A percentile compares a stretch with the other conserved stretches of the same genome.
Conservation (phyloP, 2,329 filamentous ascomycete genomes). For the Nothophaeocryptopus gaeumannii region DNA sequence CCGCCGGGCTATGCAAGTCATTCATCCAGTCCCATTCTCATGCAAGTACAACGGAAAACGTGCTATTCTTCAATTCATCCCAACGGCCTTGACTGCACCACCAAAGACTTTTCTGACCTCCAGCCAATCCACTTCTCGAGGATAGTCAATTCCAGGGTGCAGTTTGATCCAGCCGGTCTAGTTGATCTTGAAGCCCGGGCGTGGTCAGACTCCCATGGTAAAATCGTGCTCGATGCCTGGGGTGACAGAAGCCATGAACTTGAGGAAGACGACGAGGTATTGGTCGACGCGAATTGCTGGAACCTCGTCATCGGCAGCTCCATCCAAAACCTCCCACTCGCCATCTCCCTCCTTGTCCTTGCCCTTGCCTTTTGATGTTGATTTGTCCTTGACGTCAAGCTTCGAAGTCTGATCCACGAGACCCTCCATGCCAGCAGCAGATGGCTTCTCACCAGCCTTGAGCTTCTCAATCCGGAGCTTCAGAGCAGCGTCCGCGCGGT, state of each 20-base stretch:
- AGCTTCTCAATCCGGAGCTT: constrained; percentile 85
- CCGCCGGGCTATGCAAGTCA: constrained; percentile 14
- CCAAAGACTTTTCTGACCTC: constrained; percentile 31
- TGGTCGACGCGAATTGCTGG: constrained; percentile 84
- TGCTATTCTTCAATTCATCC: constrained; percentile 21
- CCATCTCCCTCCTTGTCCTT: constrained; percentile 49
- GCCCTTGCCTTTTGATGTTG: constrained; percentile 26
- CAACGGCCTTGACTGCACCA: constrained; percentile 31
- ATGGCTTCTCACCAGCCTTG: constrained; percentile 50
- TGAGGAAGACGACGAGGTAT: constrained; percentile 82
- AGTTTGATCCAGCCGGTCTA: constrained; percentile 26
- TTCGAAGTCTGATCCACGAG: constrained; percentile 73
- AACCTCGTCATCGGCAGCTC: constrained; percentile 64
- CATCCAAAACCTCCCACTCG: constrained; percentile 63
- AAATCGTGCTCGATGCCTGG: constrained; percentile 97
- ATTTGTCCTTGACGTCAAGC: constrained; percentile 57
- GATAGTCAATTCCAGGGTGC: constrained; percentile 29
- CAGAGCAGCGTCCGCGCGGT: constrained; percentile 88
- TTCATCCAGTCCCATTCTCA: background rate
- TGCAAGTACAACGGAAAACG: no score
- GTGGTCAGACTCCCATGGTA: constrained; percentile 80
- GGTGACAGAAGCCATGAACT: constrained; percentile 74
- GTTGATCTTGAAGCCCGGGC: constrained; percentile 15
- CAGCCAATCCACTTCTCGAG: constrained; percentile 31
- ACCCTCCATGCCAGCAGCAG: constrained; percentile 70